Conservation (phyloP, 2,329 filamentous ascomycete species). For the Botrytis deweyae region DNA sequence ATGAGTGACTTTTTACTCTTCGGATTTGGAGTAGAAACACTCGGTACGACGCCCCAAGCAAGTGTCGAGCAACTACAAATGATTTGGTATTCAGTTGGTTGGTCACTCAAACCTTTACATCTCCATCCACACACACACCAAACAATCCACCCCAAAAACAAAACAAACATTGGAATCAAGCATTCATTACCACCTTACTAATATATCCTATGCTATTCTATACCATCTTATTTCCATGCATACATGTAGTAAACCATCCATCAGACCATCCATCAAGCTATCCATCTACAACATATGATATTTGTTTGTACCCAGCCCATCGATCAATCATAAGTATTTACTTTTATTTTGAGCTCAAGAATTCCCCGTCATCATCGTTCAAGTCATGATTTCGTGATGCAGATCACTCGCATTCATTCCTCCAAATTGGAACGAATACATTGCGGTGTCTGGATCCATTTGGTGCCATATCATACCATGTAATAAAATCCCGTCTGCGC, state of each 20-base stretch:
- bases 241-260: not conserved
- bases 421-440: not conserved
- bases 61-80: not conserved
- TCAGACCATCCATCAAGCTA: not conserved
- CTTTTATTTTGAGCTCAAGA: not conserved
- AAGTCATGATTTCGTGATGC: slow-evolving; percentile 1
- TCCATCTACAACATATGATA: not conserved
- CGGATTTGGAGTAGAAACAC: not conserved
- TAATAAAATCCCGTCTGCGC: not conserved
- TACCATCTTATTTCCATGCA: not conserved
- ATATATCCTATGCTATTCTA: not conserved
- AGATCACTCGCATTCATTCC: not conserved
- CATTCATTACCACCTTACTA: not conserved
- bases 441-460: not conserved
- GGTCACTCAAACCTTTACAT: too few species aligned
- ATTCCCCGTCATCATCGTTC: not conserved
- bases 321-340: not conserved
- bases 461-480: not conserved
- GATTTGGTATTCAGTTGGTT: not conserved
- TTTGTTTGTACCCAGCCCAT: not conserved
- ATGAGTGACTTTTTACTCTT: not conserved
- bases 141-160: not conserved
- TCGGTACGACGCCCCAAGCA: not conserved
- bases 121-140: not conserved
- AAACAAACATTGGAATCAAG: not conserved